Base-by-base conservation (phyloP, 176 grass and related monocot genomes). In the Alloteropsis semialata region DNA sequence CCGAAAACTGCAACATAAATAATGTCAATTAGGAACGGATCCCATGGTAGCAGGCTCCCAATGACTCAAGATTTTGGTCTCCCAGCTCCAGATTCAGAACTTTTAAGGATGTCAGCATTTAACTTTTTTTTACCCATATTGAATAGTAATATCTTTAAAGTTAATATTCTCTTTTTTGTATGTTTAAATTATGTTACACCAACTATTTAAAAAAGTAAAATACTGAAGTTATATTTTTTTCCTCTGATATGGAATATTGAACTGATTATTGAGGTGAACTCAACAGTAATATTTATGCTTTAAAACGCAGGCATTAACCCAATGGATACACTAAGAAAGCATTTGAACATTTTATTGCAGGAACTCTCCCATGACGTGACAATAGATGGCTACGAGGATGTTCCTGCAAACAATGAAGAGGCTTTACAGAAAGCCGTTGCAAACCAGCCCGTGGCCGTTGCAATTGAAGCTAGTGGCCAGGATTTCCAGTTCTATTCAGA, bases 401-500 rank as follows among this genome's bases (percentile, higher is more conserved):
- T 97, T 17, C 90, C 90, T 0, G 61, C 29, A 6, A 92, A 91
- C 12, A 66, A 83, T 4, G 94, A 97, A 85, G 22, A 75, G 1
- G 88, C 88, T 65, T 13, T 97, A 8, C 70, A 85, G 85, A 92
- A 92, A 27, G 92, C 92, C 0, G 92, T 89, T 4, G 88, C 86
- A 0, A 85, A 89, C 33, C 95, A 97, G 30, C 95, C 95, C 8
- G 81, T 97, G 3, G 53, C 92, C 0, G 86, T 94, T 0, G 95
- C 92, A 21, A 91, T 94, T 7, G 92, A 97, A 24, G 92, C 95
- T 22, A 80, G 89, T 19, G 81, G 86, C 22, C 21, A 34, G 2
- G 77, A 82, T 29, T 97, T 97, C 77, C 92, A 92, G 62, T 94
- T 94, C 88, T 97, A 94, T 51, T 94, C 92, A 8, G 85, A 97